Evolutionary conservation across 345 rosid genomes (phyloP), one percentile per base, ranked within the genome.

Genomic region (Eutrema heterophyllum): DNA sequence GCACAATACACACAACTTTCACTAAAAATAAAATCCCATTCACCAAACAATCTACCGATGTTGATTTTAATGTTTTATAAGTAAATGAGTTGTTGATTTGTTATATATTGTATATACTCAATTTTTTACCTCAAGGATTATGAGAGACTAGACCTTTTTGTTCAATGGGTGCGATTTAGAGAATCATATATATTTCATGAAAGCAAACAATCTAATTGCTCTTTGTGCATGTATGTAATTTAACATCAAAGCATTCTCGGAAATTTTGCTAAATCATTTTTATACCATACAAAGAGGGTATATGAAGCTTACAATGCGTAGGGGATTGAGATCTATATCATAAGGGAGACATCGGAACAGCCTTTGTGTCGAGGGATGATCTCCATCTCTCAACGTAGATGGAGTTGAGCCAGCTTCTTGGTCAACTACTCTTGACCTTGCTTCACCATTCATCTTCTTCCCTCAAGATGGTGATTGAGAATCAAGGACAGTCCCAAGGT

Each of bases 301-400:
- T 40, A 16, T 18, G 24, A 40, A 68, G 38, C 84, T 81, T 72
- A 86, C 97, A 86, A 78, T 78, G 18, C 96, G 88, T 12, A 75
- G 65, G 46, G 83, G 84, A 46, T 92, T 81, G 41, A 89, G 81
- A 70, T 86, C 71, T 52, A 77, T 55, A 15, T 80, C 80, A 18
- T 39, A 39, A n/a, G 70, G 74, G 45, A 77, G 57, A 72, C 67
- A 75, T 11, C 49, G 71, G 2, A 79, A 70, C 0, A 30, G 18
- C 3, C 79, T 29, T 18, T 63, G 82, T 10, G 74, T 60, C 0
- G 81, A 53, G 0, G 48, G 66, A 35, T 13, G 45, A 50, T 75
- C 81, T 13, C 51, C 83, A 59, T 79, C 53, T 45, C 73, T 62
- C 1, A 78, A 73, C 10, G 66, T 33, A 66, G 78, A 51, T 24